These are phyloP conservation scores for Podaxis rugospora DNA, from an alignment of 768 basidiomycete genomes.

Conservation along the genomic window DNA sequence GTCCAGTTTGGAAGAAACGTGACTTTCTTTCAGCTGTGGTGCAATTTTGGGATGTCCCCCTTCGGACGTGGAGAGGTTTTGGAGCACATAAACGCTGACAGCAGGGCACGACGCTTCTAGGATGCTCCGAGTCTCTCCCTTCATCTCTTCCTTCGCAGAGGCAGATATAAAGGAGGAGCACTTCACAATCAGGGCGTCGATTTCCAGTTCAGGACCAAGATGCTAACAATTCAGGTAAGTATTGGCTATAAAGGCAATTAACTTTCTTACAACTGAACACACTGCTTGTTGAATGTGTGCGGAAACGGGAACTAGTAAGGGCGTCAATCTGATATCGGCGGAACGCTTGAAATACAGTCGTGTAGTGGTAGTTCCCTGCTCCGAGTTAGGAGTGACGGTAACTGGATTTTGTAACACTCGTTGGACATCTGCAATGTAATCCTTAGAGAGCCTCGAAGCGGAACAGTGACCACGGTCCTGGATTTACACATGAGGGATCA, in stretches of 20 bases:
- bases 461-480: slow-evolving; percentile 5
- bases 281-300: slow-evolving; percentile 44
- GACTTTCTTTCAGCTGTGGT: slow-evolving; percentile 17
- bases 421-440: neutral
- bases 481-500: slow-evolving; percentile 11
- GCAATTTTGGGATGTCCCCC: slow-evolving; percentile 25
- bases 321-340: slow-evolving; percentile 46
- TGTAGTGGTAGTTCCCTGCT: slow-evolving; percentile 29
- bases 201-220: slow-evolving; percentile 29
- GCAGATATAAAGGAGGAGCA: slow-evolving; percentile 8
- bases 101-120: slow-evolving; percentile 1
- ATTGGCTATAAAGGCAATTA: neutral
- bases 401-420: slow-evolving; percentile 1
- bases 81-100: slow-evolving; percentile 38
- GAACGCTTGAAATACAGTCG: slow-evolving; percentile 36
- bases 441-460: neutral
- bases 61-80: slow-evolving; percentile 37
- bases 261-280: slow-evolving; percentile 35
- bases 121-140: neutral
- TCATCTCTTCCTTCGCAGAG: neutral
- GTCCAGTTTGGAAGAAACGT: slow-evolving; percentile 25
- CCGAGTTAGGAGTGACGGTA: slow-evolving; percentile 15
- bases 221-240: slow-evolving; percentile 18
- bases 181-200: slow-evolving; percentile 40
- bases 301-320: slow-evolving; percentile 45